A percentile compares a stretch with the other conserved stretches of the same genome.
Evolutionary conservation across 768 basidiomycete species (phyloP).

Genomic region (Leccinum fibrillosum): DNA sequence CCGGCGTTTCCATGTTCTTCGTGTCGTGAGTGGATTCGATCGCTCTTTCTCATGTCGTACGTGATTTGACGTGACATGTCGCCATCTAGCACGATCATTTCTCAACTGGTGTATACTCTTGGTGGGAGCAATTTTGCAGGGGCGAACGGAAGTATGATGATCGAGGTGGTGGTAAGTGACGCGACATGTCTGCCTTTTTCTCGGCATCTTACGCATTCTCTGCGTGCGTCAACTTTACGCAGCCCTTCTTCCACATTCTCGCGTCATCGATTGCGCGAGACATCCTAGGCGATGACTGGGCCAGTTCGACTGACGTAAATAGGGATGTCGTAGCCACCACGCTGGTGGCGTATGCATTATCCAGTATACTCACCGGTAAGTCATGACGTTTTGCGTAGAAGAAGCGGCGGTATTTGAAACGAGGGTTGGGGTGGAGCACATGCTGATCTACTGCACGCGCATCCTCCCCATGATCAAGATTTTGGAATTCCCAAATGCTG

Average conservation of each 20-base stretch:
- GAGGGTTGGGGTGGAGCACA: not conserved
- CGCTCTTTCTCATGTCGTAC: not conserved
- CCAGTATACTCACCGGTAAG: constrained; percentile 81
- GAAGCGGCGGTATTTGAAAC: not conserved
- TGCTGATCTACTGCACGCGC: not conserved
- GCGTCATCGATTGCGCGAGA: constrained; percentile 70
- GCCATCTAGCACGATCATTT: constrained; percentile 55
- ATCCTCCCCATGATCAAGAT: not conserved
- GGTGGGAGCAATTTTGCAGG: constrained; percentile 90
- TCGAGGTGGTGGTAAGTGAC: constrained; percentile 84
- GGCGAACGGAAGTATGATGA: constrained; percentile 97
- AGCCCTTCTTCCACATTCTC: constrained; percentile 96
- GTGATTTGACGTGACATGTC: not conserved
- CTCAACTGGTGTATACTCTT: constrained; percentile 81
- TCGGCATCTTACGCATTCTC: not conserved
- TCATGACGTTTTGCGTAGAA: not conserved
- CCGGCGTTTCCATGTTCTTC: constrained; percentile 96
- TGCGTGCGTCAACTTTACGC: not conserved
- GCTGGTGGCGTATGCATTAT: constrained; percentile 82
- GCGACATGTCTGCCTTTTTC: not conserved
- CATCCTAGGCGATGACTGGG: constrained; percentile 37
- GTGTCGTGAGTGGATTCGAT: constrained; percentile 51
- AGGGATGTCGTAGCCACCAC: constrained; percentile 86
- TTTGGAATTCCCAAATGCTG: constrained; percentile 15
- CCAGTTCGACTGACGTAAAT: constrained; percentile 52